A percentile compares a stretch with the other conserved stretches of the same genome.
These are phyloP conservation scores for Zoysia pacifica DNA, from an alignment of 176 grass and related monocot species.

Conservation along the genomic window DNA sequence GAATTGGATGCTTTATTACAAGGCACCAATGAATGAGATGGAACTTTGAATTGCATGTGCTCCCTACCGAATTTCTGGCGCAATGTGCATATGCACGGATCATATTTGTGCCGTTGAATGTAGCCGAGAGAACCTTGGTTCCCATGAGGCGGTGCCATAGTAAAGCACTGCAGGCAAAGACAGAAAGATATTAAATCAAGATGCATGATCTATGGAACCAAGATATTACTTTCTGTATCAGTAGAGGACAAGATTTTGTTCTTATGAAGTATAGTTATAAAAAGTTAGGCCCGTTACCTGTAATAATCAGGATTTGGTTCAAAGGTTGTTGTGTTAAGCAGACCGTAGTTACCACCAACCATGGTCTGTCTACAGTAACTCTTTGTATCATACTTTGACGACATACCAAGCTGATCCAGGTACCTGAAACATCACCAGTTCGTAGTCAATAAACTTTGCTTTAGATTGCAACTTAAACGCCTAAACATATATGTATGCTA, in stretches of 20 bases:
- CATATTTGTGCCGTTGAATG: slow-evolving; percentile 59
- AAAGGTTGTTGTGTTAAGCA: slow-evolving; percentile 80
- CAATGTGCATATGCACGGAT: slow-evolving; percentile 74
- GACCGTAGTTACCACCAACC: slow-evolving; percentile 76
- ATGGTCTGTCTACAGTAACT: slow-evolving; percentile 77
- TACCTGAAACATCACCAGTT: slow-evolving; percentile 50
- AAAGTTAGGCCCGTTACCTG: slow-evolving; percentile 44
- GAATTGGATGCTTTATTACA: neutral
- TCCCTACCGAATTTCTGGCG: slow-evolving; percentile 56
- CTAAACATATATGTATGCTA: neutral
- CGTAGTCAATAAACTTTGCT: neutral
- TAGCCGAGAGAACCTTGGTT: slow-evolving; percentile 52
- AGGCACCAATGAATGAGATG: neutral
- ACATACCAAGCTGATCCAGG: slow-evolving; percentile 82
- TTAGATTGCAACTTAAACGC: neutral
- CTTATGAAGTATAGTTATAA: neutral
- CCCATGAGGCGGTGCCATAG: slow-evolving; percentile 85
- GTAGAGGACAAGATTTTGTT: neutral
- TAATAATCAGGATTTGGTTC: slow-evolving; percentile 91
- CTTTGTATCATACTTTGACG: slow-evolving; percentile 73
- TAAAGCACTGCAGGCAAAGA: slow-evolving; percentile 56
- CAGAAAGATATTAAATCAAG: slow-evolving; percentile 31
- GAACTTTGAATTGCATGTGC: neutral
- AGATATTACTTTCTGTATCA: neutral
- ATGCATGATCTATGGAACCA: slow-evolving; percentile 2